Evolutionary conservation across 1,284 basidiomycete species (phyloP).

Genomic region (Cryptococcus maquisensis): DNA sequence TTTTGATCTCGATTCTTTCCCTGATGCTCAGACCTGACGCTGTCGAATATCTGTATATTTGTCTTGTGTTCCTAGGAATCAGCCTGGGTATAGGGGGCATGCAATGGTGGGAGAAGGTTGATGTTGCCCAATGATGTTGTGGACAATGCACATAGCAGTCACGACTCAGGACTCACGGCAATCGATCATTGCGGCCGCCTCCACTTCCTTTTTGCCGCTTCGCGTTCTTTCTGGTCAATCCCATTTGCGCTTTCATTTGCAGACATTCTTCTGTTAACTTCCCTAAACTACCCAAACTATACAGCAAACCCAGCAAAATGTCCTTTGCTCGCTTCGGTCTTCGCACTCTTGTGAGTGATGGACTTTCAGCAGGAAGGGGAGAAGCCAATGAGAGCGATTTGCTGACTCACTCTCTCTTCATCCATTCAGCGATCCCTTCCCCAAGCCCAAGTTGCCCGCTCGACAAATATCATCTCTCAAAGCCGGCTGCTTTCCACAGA

Average conservation of each 20-base stretch:
- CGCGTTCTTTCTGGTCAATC: neutral
- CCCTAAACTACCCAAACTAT: neutral
- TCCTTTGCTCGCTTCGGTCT: slow-evolving; percentile 44
- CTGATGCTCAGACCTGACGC: too few species aligned
- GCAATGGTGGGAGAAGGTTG: too few species aligned
- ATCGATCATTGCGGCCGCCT: neutral
- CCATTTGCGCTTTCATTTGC: neutral
- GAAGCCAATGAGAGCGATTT: neutral
- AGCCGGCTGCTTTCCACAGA: slow-evolving; percentile 49
- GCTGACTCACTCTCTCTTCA: slow-evolving; percentile 17
- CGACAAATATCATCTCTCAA: slow-evolving; percentile 31
- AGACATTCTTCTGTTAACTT: neutral
- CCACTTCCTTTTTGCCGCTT: slow-evolving; percentile 1
- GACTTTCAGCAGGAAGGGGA: neutral
- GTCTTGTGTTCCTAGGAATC: too few species aligned
- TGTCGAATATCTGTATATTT: too few species aligned
- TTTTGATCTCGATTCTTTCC: neutral
- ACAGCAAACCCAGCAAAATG: slow-evolving; percentile 21
- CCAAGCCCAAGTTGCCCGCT: slow-evolving; percentile 33
- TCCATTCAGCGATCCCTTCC: slow-evolving; percentile 39
- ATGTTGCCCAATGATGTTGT: neutral
- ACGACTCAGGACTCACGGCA: neutral
- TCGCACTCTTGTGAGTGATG: slow-evolving; percentile 37
- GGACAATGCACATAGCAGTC: neutral
- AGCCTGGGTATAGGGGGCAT: too few species aligned